Evolutionary conservation across 169 alveolate species (phyloP).

Genomic region (Fabrea salina): DNA sequence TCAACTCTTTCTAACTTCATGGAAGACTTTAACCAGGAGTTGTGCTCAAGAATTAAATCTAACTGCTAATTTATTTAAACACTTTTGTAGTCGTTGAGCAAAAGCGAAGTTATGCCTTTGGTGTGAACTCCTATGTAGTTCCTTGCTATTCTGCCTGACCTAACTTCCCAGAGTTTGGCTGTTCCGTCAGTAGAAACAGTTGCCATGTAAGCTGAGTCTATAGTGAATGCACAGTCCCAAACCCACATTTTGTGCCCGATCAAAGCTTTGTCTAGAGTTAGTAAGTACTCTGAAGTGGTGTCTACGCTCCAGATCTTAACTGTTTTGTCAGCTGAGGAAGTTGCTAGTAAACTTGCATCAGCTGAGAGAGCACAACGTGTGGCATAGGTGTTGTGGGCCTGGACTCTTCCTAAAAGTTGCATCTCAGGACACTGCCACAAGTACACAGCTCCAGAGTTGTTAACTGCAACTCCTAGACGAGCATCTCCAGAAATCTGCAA

Average conservation of each 20-base stretch:
- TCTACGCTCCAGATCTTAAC: slow-evolving; percentile 63
- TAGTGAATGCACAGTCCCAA: slow-evolving; percentile 72
- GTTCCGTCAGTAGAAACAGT: slow-evolving; percentile 61
- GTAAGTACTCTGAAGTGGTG: slow-evolving; percentile 25
- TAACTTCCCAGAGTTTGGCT: slow-evolving; percentile 65
- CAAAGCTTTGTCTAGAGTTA: slow-evolving; percentile 34
- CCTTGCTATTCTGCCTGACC: slow-evolving; percentile 9
- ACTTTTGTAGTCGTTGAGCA: slow-evolving; percentile 28
- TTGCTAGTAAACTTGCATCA: slow-evolving; percentile 53
- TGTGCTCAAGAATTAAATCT: too few relatives aligned
- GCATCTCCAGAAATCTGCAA: slow-evolving; percentile 65
- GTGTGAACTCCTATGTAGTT: slow-evolving; percentile 30
- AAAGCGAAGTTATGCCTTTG: slow-evolving; percentile 25
- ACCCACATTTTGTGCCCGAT: slow-evolving; percentile 78
- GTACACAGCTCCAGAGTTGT: slow-evolving; percentile 50
- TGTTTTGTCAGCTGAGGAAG: slow-evolving; percentile 69
- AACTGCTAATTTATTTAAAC: too few relatives aligned
- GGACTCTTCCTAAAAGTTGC: slow-evolving; percentile 30
- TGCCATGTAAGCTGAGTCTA: slow-evolving; percentile 60
- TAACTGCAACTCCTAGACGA: slow-evolving; percentile 54
- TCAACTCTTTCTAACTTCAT: too few relatives aligned
- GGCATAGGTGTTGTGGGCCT: slow-evolving; percentile 70
- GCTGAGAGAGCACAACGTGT: slow-evolving; percentile 50
- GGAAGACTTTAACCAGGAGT: too few relatives aligned
- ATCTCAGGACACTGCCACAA: slow-evolving; percentile 34